Base-by-base conservation (phyloP, 768 basidiomycete species). In the Phlegmacium glaucopus region DNA sequence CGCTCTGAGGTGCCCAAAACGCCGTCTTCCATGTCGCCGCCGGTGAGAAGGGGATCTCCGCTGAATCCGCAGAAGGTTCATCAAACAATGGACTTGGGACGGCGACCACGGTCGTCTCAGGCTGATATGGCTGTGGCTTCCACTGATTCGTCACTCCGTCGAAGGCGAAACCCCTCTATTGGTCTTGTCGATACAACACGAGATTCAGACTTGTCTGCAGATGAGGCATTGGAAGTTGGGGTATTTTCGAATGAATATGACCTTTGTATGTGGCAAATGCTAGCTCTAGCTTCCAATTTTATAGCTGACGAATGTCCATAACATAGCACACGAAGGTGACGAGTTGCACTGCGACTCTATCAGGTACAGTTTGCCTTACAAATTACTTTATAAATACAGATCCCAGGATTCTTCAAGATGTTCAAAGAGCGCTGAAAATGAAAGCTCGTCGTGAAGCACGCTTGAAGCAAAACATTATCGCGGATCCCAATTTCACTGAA, bases 361-460 rank as follows among this genome's bases (percentile, higher is more conserved):
- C 12, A 17, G 39, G 12, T 8, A 8, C 13, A 11, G 29, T 7
- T 9, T 12, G 42, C 37, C 39, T 52, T 40, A 56, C 22, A 17
- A 37, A 32, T 46, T 28, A 40, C 39, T n/a, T 26, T 43, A 18
- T 63, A 91, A 88, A 91, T 68, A 85, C 87, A 91, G 88, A 91
- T 68, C 85, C 88, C n/a, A 76, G 75, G 54, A 84, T 91, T 51
- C 62, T 90, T 44, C 87, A 85, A 61, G 89, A 90, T 52, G 86
- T 91, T 6, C 85, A 90, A 54, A 79, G 81, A 44, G 88, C 86
- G 5, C 60, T 91, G 26, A 80, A 78, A 47, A 66, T 87, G 43
- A 89, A 90, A 63, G 83, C 86, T 22, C 76, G 83, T 40, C 79
- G 87, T 22, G 87, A 89, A 56, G 85, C 85, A 42, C 80, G 87